A percentile compares a stretch with the other conserved stretches of the same genome.
These are phyloP conservation scores for Pythium oligandrum DNA, from an alignment of 352 stramenopile genomes.

Conservation along the genomic window DNA sequence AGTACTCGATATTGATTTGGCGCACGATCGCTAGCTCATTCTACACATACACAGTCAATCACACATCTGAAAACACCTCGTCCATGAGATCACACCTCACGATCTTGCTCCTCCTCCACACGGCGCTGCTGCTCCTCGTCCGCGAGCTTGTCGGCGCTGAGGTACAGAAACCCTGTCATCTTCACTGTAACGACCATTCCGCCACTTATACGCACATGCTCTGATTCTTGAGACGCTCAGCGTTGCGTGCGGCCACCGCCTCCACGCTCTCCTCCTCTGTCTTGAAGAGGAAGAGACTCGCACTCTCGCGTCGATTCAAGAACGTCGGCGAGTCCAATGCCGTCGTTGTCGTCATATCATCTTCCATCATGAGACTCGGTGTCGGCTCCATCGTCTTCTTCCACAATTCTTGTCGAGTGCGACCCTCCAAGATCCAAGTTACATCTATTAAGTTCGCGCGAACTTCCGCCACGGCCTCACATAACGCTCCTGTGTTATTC, in stretches of 20 bases:
- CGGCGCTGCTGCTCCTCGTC: conserved; percentile 55
- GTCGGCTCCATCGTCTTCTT: too few relatives aligned
- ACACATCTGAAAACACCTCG: background rate
- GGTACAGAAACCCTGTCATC: background rate
- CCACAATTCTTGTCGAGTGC: too few relatives aligned
- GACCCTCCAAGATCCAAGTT: too few relatives aligned
- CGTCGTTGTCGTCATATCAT: too few relatives aligned
- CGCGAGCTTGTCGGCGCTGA: conserved; percentile 42
- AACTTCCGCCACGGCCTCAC: too few relatives aligned
- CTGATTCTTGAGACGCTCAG: conserved; percentile 44
- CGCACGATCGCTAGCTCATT: conserved; percentile 60
- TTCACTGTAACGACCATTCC: background rate
- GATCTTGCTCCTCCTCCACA: conserved; percentile 41
- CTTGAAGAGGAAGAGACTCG: conserved; percentile 51
- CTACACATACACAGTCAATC: conserved; percentile 7
- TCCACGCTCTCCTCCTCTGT: conserved; percentile 23
- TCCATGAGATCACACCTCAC: conserved; percentile 20
- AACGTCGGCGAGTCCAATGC: background rate
- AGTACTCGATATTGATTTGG: conserved; percentile 72
- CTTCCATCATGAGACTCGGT: too few relatives aligned
- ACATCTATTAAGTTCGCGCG: too few relatives aligned
- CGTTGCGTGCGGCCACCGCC: conserved; percentile 27
- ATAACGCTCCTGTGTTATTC: too few relatives aligned
- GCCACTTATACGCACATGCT: conserved; percentile 21
- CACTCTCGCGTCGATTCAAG: conserved; percentile 33